These are phyloP conservation scores for Vitis riparia DNA, from an alignment of 164 flowering plant genomes.

Conservation along the genomic window DNA sequence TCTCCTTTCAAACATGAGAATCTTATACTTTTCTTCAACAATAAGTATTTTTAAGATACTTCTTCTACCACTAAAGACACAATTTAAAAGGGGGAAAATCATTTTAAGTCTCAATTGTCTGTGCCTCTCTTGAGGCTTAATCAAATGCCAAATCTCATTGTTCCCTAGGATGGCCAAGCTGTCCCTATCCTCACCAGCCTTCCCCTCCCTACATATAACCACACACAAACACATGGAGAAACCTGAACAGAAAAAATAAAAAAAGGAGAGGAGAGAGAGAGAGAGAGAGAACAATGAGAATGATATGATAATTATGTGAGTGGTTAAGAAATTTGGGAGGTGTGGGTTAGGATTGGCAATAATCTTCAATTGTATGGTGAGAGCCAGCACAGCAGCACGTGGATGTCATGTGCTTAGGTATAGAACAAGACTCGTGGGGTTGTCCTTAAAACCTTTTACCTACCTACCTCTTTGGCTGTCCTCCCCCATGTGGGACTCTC, in stretches of 20 bases:
- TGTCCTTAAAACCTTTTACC: constrained; percentile 16
- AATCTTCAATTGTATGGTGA: constrained; percentile 1
- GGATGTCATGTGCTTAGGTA: constrained; percentile 42
- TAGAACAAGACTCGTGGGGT: constrained; percentile 17
- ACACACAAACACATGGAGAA: constrained; percentile 4
- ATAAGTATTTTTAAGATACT: too few species aligned
- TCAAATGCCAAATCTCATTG: not conserved
- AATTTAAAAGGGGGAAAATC: too few species aligned
- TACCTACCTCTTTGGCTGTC: constrained; percentile 26
- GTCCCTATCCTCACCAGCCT: not conserved
- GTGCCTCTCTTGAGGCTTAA: not conserved
- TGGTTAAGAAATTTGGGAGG: constrained; percentile 7
- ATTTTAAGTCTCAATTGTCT: too few species aligned
- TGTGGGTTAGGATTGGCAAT: constrained; percentile 10
- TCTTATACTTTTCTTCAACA: too few species aligned
- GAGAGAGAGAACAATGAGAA: not conserved
- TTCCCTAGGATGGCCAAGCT: not conserved
- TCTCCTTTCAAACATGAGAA: too few species aligned
- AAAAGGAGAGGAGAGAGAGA: not conserved
- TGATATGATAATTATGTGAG: not conserved
- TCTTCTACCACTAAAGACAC: too few species aligned
- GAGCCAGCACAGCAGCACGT: constrained; percentile 30
- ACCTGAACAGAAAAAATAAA: not conserved
- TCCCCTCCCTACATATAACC: not conserved
- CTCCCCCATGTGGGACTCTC: constrained; percentile 28